phyloP scores from a whole-genome alignment of 1,284 basidiomycete species.

The Trametes sp. region DNA sequence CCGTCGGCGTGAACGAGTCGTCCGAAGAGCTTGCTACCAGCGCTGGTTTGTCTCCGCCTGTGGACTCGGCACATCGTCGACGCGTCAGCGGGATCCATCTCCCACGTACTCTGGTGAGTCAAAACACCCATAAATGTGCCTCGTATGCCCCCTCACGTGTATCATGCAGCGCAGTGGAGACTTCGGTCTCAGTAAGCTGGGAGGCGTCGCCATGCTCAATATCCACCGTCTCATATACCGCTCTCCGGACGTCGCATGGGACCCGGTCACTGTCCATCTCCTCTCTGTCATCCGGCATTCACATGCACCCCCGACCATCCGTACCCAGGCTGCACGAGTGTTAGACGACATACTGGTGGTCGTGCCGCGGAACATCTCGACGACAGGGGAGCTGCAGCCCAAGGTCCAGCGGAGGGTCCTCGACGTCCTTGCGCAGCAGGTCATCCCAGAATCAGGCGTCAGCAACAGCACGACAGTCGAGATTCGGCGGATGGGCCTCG shows the following conservation, averaged over 20 bases:
- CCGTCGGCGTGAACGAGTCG: conserved; percentile 46
- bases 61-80: conserved; percentile 63
- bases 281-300: conserved; percentile 75
- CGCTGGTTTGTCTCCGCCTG: conserved; percentile 47
- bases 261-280: conserved; percentile 80
- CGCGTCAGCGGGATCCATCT: conserved; percentile 87
- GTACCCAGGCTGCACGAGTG: conserved; percentile 87
- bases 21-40: conserved; percentile 51
- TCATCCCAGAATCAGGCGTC: conserved; percentile 64
- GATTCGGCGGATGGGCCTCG: conserved; percentile 85
- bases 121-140: background rate
- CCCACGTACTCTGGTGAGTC: conserved; percentile 74
- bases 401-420: conserved; percentile 85
- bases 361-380: conserved; percentile 71
- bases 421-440: conserved; percentile 82
- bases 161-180: conserved; percentile 70
- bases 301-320: conserved; percentile 78
- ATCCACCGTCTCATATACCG: conserved; percentile 85
- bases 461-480: conserved; percentile 66
- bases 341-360: conserved; percentile 83
- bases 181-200: conserved; percentile 89
- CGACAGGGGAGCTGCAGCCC: conserved; percentile 66
- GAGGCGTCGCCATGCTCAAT: conserved; percentile 82
- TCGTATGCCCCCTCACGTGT: background rate
- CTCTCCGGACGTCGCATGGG: conserved; percentile 87